Evolutionary conservation across 1,284 basidiomycete genomes (phyloP).

Genomic region (Spongiforma sp.): DNA sequence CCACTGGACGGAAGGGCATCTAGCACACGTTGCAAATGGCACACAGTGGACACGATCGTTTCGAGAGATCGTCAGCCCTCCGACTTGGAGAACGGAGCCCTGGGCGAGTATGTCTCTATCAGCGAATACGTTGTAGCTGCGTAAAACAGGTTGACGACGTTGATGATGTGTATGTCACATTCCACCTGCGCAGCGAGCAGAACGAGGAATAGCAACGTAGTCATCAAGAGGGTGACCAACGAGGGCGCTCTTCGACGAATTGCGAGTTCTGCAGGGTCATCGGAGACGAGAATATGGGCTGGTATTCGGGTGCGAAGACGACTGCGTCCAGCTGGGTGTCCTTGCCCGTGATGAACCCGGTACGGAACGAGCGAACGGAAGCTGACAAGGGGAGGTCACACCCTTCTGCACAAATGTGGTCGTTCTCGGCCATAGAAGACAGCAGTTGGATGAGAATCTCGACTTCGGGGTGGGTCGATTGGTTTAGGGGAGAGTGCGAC

Average conservation of each 20-base stretch:
- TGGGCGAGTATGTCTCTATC: conserved; percentile 20
- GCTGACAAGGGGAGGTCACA: conserved; percentile 68
- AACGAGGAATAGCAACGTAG: no score
- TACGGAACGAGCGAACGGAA: conserved; percentile 71
- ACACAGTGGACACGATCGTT: conserved; percentile 62
- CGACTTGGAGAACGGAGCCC: conserved; percentile 49
- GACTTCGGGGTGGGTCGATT: conserved; percentile 56
- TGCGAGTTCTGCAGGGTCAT: conserved; percentile 29
- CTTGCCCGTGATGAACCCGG: conserved; percentile 62
- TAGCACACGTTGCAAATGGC: conserved; percentile 79
- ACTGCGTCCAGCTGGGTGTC: conserved; percentile 74
- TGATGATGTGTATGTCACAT: conserved; percentile 83
- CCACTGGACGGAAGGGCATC: conserved; percentile 71
- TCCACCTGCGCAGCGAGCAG: conserved; percentile 81
- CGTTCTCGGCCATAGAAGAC: conserved; percentile 70
- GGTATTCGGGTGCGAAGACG: conserved; percentile 76
- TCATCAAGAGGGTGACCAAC: conserved; percentile 60
- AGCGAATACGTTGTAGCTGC: conserved; percentile 62
- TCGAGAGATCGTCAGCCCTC: conserved; percentile 74
- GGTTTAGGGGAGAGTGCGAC: conserved; percentile 70
- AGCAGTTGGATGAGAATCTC: conserved; percentile 67
- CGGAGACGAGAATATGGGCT: conserved; percentile 50
- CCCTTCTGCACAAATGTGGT: conserved; percentile 75
- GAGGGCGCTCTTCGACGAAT: conserved; percentile 51
- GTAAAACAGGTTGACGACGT: conserved; percentile 85